Evolutionary conservation across 805 yeast species (phyloP).

Genomic region (Yarrowia sp.): DNA sequence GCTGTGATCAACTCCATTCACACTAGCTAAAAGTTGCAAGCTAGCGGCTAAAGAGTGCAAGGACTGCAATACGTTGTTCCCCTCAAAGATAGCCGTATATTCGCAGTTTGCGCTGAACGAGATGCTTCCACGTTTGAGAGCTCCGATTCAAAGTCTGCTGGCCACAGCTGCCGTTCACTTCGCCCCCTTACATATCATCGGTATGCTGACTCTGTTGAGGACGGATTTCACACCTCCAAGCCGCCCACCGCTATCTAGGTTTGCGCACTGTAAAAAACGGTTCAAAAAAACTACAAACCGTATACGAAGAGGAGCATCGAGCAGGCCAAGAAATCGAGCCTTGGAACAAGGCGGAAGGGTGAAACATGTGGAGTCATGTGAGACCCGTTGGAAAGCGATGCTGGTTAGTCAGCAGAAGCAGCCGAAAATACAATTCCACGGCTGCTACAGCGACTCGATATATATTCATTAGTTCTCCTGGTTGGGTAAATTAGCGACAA

Average conservation of each 20-base stretch:
- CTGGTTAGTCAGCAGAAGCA: neutral
- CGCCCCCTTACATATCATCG: neutral
- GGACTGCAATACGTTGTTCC: no score
- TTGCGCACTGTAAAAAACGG: neutral
- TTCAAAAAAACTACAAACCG: neutral
- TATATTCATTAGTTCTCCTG: neutral
- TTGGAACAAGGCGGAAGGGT: neutral
- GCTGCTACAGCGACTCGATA: no score
- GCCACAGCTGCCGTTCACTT: neutral
- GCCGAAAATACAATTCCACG: no score
- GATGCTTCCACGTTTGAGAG: no score
- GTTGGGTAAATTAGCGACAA: neutral
- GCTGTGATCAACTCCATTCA: no score
- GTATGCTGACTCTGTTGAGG: neutral
- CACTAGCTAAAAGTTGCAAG: no score
- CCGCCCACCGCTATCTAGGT: slow-evolving; percentile 10
- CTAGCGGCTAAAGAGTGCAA: no score
- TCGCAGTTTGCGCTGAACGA: no score
- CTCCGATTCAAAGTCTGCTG: no score
- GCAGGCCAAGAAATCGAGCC: neutral
- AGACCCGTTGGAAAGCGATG: neutral
- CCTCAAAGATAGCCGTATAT: no score
- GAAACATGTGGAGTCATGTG: neutral
- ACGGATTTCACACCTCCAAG: no score
- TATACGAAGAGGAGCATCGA: neutral